Evolutionary conservation across 2,329 filamentous ascomycete species (phyloP).

Genomic region (Fusarium caatingaense): DNA sequence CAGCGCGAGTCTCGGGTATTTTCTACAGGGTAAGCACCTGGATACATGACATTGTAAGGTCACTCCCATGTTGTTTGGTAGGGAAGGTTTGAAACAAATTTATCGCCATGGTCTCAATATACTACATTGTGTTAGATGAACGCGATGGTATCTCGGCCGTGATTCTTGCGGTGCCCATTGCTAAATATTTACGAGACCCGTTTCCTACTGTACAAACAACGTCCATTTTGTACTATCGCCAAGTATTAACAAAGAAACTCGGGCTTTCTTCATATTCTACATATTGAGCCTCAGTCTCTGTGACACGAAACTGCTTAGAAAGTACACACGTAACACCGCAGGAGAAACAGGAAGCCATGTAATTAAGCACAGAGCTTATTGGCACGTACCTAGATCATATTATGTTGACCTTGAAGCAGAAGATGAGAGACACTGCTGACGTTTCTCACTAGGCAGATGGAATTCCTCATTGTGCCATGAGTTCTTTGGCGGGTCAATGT

Average conservation of each 20-base stretch:
- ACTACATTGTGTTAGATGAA: neutral
- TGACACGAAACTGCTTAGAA: neutral
- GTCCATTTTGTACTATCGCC: neutral
- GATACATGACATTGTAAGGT: neutral
- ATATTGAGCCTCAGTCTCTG: neutral
- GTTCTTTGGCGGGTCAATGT: neutral
- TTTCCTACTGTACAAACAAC: neutral
- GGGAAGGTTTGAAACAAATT: neutral
- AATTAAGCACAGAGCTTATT: neutral
- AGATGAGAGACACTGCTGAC: neutral
- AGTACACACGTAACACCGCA: neutral
- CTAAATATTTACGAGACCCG: neutral
- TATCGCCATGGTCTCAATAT: neutral
- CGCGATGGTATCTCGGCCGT: neutral
- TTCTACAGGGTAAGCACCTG: conserved; percentile 1
- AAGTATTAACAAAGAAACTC: neutral
- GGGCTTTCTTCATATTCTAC: neutral
- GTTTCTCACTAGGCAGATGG: neutral
- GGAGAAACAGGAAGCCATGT: neutral
- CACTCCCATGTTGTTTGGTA: neutral
- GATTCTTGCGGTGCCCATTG: neutral
- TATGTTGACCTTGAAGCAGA: neutral
- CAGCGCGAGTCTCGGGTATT: neutral
- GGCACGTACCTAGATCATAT: neutral
- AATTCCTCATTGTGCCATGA: neutral